Evolutionary conservation across 176 grass and related monocot species (phyloP).

Genomic region (Luzula sylvatica): DNA sequence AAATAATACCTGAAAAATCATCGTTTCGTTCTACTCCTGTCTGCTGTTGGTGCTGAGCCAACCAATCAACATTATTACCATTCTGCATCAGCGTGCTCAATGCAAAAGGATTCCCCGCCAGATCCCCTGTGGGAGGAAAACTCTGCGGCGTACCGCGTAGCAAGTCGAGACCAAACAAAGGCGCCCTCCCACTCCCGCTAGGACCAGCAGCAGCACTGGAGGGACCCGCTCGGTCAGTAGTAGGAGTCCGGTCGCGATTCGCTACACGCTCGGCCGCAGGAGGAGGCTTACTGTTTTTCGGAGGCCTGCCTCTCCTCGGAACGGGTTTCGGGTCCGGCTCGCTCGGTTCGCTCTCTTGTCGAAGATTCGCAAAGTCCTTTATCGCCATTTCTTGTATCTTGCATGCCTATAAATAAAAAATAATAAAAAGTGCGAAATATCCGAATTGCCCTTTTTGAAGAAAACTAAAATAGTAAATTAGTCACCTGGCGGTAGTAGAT

Average conservation of each 20-base stretch:
- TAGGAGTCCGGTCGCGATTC: constrained; percentile 32
- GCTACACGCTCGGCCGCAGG: constrained; percentile 34
- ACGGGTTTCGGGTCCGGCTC: constrained; percentile 65
- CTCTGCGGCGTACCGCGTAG: constrained; percentile 31
- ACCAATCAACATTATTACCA: constrained; percentile 30
- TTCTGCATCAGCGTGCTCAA: constrained; percentile 35
- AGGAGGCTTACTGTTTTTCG: constrained; percentile 60
- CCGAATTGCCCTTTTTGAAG: neutral
- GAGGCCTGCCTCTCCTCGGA: constrained; percentile 68
- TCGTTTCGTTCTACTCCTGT: constrained; percentile 50
- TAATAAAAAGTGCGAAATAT: neutral
- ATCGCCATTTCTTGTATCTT: constrained; percentile 94
- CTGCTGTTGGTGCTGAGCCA: no score
- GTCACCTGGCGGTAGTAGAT: constrained; percentile 88
- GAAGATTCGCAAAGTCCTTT: constrained; percentile 93
- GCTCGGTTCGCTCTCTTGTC: constrained; percentile 85
- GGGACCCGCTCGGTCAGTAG: constrained; percentile 32
- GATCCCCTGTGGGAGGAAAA: constrained; percentile 23
- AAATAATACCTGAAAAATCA: constrained; percentile 39
- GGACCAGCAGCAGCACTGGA: constrained; percentile 32
- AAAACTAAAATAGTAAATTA: neutral
- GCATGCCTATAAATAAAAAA: constrained; percentile 43
- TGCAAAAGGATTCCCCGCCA: constrained; percentile 43
- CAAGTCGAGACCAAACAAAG: constrained; percentile 34
- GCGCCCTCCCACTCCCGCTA: constrained; percentile 17